phyloP scores from a whole-genome alignment of 441 rosid genomes.

The Raphanus hybrid region DNA sequence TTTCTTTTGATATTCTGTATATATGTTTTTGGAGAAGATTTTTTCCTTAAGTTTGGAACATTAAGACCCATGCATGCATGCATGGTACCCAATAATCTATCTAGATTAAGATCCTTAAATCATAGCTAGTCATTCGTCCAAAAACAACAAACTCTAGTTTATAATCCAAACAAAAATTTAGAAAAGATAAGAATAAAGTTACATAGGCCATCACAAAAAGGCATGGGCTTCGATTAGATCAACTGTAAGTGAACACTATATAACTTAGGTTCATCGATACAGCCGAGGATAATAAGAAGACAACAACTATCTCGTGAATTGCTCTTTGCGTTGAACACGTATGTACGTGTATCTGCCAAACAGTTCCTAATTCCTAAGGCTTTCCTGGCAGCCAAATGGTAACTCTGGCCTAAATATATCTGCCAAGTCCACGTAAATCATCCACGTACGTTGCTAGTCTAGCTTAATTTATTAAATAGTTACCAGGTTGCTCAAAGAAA shows the following conservation, averaged over 20 bases:
- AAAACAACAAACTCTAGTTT: background rate
- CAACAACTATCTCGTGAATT: conserved; percentile 32
- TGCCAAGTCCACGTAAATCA: conserved; percentile 10
- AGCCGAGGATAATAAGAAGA: conserved; percentile 20
- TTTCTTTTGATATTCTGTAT: too few relatives aligned
- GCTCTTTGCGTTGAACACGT: conserved; percentile 1
- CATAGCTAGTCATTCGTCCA: background rate
- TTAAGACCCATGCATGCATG: background rate
- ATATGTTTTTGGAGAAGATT: background rate
- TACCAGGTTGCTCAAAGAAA: background rate
- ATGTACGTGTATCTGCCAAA: conserved; percentile 8
- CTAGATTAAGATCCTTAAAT: background rate
- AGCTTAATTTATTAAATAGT: background rate
- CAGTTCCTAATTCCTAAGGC: background rate
- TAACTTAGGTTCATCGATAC: conserved; percentile 14
- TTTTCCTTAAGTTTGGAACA: background rate
- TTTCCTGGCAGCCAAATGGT: conserved; percentile 17
- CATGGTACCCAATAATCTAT: too few relatives aligned
- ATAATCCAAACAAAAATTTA: too few relatives aligned
- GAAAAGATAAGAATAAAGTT: too few relatives aligned
- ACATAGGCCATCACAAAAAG: too few relatives aligned
- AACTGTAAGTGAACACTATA: background rate
- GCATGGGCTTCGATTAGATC: background rate
- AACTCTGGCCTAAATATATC: background rate
- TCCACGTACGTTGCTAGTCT: conserved; percentile 7